Evolutionary conservation across 1,139 yeast genomes (phyloP).

Genomic region (Hemisphaericaspora subhashii): DNA sequence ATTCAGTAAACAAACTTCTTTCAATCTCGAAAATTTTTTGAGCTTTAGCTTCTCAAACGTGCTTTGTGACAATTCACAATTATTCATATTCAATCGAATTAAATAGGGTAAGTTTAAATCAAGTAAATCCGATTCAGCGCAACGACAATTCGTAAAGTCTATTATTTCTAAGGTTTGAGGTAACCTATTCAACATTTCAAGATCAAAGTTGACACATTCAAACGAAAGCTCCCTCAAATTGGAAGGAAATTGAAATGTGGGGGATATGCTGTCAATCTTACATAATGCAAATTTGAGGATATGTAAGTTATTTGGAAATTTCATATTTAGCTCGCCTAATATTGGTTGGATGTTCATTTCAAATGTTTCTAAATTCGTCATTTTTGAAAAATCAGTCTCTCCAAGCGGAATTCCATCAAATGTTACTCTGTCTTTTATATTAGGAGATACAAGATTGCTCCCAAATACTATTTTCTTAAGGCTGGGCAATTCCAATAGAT

Average conservation of each 20-base stretch:
- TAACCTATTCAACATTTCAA: constrained; percentile 2
- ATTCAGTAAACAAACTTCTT: constrained; percentile 2
- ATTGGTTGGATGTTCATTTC: constrained; percentile 5
- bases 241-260: constrained; percentile 2
- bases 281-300: constrained; percentile 3
- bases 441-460: constrained; percentile 1
- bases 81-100: constrained; percentile 1
- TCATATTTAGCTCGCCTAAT: constrained; percentile 5
- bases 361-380: constrained; percentile 1
- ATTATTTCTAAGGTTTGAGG: constrained; percentile 1
- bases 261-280: constrained; percentile 1
- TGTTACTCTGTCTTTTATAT: not conserved
- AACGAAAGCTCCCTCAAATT: not conserved
- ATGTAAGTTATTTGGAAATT: constrained; percentile 1
- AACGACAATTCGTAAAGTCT: constrained; percentile 2
- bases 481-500: constrained; percentile 4
- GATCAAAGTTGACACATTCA: constrained; percentile 1
- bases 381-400: constrained; percentile 1
- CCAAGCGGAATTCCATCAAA: constrained; percentile 5
- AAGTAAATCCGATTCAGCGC: not conserved
- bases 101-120: constrained; percentile 1
- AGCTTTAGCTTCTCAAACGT: constrained; percentile 2
- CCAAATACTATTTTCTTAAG: constrained; percentile 1
- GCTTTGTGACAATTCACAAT: not conserved
- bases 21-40: constrained; percentile 1